Evolutionary conservation across 2,329 filamentous ascomycete genomes (phyloP).

Genomic region (Bipolaris zeicola): DNA sequence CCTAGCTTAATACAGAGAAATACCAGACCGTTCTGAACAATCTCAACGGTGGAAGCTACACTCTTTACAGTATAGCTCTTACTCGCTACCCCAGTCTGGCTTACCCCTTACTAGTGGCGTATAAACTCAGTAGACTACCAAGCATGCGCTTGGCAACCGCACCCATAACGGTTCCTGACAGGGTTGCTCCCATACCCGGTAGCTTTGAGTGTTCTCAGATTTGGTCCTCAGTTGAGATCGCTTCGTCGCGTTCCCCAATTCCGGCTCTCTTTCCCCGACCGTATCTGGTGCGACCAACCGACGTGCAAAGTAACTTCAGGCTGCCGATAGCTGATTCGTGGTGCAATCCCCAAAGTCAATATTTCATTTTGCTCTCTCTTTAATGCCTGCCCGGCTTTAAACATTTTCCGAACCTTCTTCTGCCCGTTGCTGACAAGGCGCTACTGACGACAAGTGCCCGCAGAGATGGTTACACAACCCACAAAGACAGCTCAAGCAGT

Average conservation of each 20-base stretch:
- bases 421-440: background rate
- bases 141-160: background rate
- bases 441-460: background rate
- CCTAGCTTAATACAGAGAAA: too few relatives aligned
- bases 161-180: constrained; percentile 3
- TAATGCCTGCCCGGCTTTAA: background rate
- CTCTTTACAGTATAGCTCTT: too few relatives aligned
- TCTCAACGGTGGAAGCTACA: too few relatives aligned
- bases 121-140: background rate
- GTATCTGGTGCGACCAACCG: background rate
- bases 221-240: background rate
- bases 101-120: too few relatives aligned
- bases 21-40: too few relatives aligned
- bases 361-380: background rate
- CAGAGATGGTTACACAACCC: too few relatives aligned
- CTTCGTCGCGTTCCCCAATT: background rate
- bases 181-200: background rate
- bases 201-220: background rate
- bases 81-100: too few relatives aligned
- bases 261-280: background rate
- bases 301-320: background rate
- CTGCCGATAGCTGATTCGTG: background rate
- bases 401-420: background rate
- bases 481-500: background rate
- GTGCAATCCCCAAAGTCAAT: background rate